A percentile compares a stretch with the other conserved stretches of the same genome.
Evolutionary conservation across 352 stramenopile species (phyloP).

Genomic region (Pythium inflatum): DNA sequence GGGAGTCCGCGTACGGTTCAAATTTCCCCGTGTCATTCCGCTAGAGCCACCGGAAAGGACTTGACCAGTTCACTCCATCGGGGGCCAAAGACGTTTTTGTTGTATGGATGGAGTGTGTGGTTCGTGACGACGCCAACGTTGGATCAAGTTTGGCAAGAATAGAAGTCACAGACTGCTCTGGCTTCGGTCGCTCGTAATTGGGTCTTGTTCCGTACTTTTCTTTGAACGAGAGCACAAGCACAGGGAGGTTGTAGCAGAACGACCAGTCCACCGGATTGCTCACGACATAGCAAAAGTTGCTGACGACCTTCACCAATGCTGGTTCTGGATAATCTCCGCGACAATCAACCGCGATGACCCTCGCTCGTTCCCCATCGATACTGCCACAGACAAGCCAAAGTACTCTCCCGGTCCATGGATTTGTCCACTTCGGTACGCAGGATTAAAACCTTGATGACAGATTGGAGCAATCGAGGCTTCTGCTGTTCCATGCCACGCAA

Average conservation of each 20-base stretch:
- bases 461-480: constrained; percentile 2
- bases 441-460: constrained; percentile 9
- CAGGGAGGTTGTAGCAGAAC: constrained; percentile 9
- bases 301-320: not conserved
- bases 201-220: not conserved
- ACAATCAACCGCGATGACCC: constrained; percentile 2
- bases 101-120: too few relatives aligned
- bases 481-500: constrained; percentile 12
- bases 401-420: not conserved
- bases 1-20: constrained; percentile 6
- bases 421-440: not conserved
- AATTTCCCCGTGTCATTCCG: not conserved
- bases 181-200: not conserved
- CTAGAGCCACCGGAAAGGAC: constrained; percentile 7
- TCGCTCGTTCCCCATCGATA: not conserved
- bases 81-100: too few relatives aligned
- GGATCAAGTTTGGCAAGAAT: not conserved
- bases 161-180: not conserved
- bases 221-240: constrained; percentile 12
- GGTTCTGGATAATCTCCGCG: constrained; percentile 2
- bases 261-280: constrained; percentile 9
- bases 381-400: constrained; percentile 1
- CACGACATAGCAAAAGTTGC: constrained; percentile 17
- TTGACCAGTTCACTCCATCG: not conserved
- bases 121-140: too few relatives aligned